Evolutionary conservation across 176 grass and related monocot species (phyloP).

Genomic region (Rhipidocladum racemiflorum): DNA sequence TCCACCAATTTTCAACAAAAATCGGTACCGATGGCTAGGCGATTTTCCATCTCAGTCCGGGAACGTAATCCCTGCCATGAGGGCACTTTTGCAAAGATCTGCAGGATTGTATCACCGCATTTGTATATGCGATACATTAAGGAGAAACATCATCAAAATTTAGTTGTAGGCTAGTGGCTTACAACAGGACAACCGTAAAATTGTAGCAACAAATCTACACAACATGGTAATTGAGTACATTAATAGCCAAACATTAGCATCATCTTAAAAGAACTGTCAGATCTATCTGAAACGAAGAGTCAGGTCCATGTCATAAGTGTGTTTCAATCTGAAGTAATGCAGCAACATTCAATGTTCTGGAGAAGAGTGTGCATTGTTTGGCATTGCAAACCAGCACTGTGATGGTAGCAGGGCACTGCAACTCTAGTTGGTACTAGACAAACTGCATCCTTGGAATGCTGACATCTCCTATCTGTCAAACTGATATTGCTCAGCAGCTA

Average conservation of each 20-base stretch:
- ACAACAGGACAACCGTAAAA: neutral
- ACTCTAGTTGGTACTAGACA: neutral
- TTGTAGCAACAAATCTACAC: neutral
- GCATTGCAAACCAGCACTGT: neutral
- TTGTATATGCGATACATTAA: neutral
- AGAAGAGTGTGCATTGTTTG: slow-evolving; percentile 1
- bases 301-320: neutral
- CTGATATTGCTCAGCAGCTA: neutral
- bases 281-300: neutral
- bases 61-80: too few relatives aligned
- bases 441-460: neutral
- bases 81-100: slow-evolving; percentile 16
- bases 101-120: neutral
- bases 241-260: neutral
- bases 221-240: neutral
- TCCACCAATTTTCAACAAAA: too few relatives aligned
- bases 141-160: neutral
- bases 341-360: neutral
- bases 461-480: neutral
- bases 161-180: neutral
- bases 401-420: neutral
- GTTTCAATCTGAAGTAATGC: neutral
- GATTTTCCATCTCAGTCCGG: too few relatives aligned
- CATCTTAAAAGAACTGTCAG: neutral
- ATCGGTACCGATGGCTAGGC: too few relatives aligned